Conservation (phyloP, 129 eudicot species). For the Chrysanthemum makinoi region DNA sequence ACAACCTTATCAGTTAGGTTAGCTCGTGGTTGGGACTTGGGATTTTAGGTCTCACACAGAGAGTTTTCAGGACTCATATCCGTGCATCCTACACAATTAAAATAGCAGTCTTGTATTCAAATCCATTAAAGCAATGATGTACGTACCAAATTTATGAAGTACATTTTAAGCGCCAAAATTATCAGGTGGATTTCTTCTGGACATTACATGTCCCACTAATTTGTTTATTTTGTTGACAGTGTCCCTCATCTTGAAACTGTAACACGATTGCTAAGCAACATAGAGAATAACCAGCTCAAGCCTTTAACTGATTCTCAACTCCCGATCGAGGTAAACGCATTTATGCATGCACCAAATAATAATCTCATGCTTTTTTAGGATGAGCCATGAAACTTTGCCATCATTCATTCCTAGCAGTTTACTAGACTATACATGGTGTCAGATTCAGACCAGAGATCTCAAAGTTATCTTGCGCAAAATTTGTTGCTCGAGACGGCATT, state of each 20-base stretch:
- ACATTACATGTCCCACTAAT: not conserved
- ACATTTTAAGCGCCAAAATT: not conserved
- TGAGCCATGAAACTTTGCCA: too few relatives aligned
- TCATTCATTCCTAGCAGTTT: not conserved
- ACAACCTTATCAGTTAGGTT: not conserved
- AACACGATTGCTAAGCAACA: slow-evolving; percentile 58
- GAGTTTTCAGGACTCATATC: not conserved
- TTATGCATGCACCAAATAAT: not conserved
- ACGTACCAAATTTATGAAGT: slow-evolving; percentile 6
- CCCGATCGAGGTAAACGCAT: slow-evolving; percentile 34
- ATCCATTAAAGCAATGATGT: not conserved
- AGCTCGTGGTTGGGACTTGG: not conserved
- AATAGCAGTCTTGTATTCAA: not conserved
- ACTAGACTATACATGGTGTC: not conserved
- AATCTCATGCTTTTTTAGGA: not conserved
- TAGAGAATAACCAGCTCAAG: slow-evolving; percentile 75
- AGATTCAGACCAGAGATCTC: not conserved
- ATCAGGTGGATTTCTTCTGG: not conserved
- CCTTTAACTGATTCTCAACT: slow-evolving; percentile 45
- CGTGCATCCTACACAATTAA: not conserved
- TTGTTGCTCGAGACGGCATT: not conserved
- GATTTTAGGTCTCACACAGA: not conserved
- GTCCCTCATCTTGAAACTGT: slow-evolving; percentile 77
- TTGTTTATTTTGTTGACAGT: slow-evolving; percentile 46
- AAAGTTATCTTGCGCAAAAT: not conserved